Evolutionary conservation across 257 asterid genomes (phyloP).

Genomic region (Solanum lycopersicoides): DNA sequence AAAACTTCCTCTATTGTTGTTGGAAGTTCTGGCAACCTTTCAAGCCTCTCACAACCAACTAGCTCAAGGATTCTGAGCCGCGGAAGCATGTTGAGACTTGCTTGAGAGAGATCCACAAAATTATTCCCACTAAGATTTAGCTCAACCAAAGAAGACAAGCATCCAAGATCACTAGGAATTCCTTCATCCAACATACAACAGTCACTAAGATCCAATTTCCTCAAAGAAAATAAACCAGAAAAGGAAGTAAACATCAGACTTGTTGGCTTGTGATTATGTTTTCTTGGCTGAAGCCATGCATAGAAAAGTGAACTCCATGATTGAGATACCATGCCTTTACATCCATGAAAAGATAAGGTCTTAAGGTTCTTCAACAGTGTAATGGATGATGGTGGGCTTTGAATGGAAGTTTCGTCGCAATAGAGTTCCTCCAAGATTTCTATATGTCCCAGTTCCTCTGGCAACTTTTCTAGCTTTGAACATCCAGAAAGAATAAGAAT

Average conservation of each 20-base stretch:
- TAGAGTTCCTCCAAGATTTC: not conserved
- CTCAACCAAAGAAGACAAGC: not conserved
- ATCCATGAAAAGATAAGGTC: constrained; percentile 4
- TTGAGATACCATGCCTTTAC: not conserved
- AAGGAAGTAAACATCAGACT: not conserved
- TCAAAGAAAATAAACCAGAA: constrained; percentile 2
- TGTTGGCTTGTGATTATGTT: not conserved
- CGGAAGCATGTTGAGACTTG: not conserved
- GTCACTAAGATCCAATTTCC: not conserved
- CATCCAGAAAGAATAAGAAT: constrained; percentile 2
- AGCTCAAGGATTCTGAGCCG: not conserved
- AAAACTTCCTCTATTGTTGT: not conserved
- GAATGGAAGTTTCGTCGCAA: not conserved
- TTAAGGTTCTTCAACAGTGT: not conserved
- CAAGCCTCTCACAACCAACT: not conserved
- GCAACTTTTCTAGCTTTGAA: constrained; percentile 2
- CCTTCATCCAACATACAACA: constrained; percentile 5
- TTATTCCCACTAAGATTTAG: constrained; percentile 1
- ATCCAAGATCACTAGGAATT: not conserved
- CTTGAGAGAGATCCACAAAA: not conserved
- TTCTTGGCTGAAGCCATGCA: not conserved
- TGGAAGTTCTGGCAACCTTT: constrained; percentile 4
- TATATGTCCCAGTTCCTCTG: not conserved
- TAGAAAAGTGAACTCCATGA: not conserved
- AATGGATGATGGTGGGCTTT: not conserved